Base-by-base conservation (phyloP, 495 filamentous ascomycete species). In the Penicillium mononematosum region DNA sequence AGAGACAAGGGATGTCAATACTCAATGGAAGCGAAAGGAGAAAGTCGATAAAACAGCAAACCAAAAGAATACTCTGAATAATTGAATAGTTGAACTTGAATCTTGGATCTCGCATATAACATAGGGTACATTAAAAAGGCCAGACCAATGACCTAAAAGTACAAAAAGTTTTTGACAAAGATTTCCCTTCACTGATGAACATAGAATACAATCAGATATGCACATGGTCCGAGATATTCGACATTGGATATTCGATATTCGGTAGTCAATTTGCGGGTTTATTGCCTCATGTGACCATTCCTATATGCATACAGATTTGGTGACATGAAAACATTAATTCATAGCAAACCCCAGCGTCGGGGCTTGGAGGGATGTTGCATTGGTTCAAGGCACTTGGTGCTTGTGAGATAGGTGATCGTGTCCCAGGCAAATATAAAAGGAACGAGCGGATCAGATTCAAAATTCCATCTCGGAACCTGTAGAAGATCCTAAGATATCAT, bases 311-410 rank as follows among this genome's bases (percentile, higher is more conserved):
- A 42, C 16, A 31, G 5, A 48, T 27, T 31, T 50, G 31, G 31
- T 12, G 36, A 51, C 56, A 48, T 59, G 27, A 58, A 50, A 58
- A 20, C 58, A 63, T 66, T 55, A 58, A 55, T 54, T 61, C 51
- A 47, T 65, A 56, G 43, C 50, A 43, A 46, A 24, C 17, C 36
- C 43, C 4, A 25, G 36, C 27, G 46, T 46, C 31, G 25, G 46
- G 17, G n/a, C 16, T 32, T 48, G 8, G 8, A 5, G 29, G 41
- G 41, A 16, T 17, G 22, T 27, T 45, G 48, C 27, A 8, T 24
- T 20, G 22, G 44, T 41, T 39, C 43, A 36, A 46, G 43, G n/a
- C 11, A 25, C 32, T 29, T 29, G 32, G 39, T 54, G 20, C 32
- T 39, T 14, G 43, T 29, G 24, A 36, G 17, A 12, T 36, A 22